Conservation (phyloP, 208 protist genomes). For the Leishmania arabica region DNA sequence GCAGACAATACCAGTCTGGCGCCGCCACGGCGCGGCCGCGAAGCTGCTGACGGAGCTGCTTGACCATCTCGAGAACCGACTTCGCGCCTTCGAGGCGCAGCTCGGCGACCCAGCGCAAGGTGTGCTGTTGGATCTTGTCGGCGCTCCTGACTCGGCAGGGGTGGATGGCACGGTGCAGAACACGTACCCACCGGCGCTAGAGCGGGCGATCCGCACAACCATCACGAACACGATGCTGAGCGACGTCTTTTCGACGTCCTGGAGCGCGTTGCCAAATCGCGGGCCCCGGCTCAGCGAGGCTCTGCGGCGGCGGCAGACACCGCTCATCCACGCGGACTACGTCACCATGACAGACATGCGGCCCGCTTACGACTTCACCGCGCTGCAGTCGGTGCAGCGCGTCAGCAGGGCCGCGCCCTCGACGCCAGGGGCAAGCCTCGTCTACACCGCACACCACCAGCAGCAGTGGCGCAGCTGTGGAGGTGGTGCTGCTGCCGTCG, state of each 20-base stretch:
- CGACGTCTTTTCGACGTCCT: slow-evolving; percentile 46
- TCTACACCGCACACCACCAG: not conserved
- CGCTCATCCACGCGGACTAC: slow-evolving; percentile 62
- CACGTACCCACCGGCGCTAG: slow-evolving; percentile 47
- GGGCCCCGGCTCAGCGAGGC: slow-evolving; percentile 49
- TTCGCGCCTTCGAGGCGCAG: slow-evolving; percentile 33
- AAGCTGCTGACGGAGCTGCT: slow-evolving; percentile 40
- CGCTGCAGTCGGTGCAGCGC: slow-evolving; percentile 20
- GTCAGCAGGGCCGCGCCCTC: not conserved
- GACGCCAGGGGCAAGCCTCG: not conserved
- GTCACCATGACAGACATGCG: slow-evolving; percentile 44
- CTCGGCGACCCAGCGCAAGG: slow-evolving; percentile 23
- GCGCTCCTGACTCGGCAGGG: slow-evolving; percentile 37
- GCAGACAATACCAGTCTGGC: slow-evolving; percentile 55
- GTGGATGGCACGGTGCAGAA: slow-evolving; percentile 49
- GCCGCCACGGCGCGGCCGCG: slow-evolving; percentile 41
- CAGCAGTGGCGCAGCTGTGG: not conserved
- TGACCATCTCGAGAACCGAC: slow-evolving; percentile 28
- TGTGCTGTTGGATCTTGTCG: slow-evolving; percentile 24
- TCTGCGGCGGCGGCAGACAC: slow-evolving; percentile 50
- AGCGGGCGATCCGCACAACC: slow-evolving; percentile 43
- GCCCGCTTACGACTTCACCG: slow-evolving; percentile 52
- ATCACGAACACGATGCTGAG: slow-evolving; percentile 55
- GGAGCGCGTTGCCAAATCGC: slow-evolving; percentile 35
- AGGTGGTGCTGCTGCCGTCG: not conserved